Conservation (phyloP, 768 basidiomycete species). For the Nidularia pulvinata region DNA sequence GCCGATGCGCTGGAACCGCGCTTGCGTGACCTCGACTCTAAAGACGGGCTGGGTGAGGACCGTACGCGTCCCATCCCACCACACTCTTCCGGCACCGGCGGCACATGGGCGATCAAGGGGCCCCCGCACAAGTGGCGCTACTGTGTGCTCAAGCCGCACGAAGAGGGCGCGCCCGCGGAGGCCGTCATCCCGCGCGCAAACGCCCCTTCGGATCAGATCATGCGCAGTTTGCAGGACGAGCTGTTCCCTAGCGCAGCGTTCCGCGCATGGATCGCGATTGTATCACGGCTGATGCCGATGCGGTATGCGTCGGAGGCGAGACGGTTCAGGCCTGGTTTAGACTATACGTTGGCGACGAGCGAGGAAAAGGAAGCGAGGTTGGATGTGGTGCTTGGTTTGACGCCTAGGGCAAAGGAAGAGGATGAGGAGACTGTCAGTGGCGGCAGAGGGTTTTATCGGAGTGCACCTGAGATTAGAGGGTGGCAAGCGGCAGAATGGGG, state of each 20-base stretch:
- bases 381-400: conserved; percentile 87
- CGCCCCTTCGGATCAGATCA: conserved; percentile 52
- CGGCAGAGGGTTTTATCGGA: conserved; percentile 2
- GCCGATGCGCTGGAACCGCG: conserved; percentile 66
- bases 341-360: conserved; percentile 93
- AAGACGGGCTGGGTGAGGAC: conserved; percentile 59
- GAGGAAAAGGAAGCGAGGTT: conserved; percentile 80
- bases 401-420: conserved; percentile 53
- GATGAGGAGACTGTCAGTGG: conserved; percentile 19
- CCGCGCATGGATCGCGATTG: conserved; percentile 83
- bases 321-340: conserved; percentile 89
- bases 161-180: conserved; percentile 31
- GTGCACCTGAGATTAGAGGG: conserved; percentile 24
- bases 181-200: conserved; percentile 54
- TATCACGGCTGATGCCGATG: conserved; percentile 73
- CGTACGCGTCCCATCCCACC: conserved; percentile 58
- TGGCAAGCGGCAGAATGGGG: conserved; percentile 85
- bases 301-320: conserved; percentile 78
- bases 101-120: conserved; percentile 70
- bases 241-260: conserved; percentile 83
- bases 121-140: conserved; percentile 97
- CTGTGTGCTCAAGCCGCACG: conserved; percentile 55
- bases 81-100: conserved; percentile 62
- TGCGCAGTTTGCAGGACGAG: conserved; percentile 72
- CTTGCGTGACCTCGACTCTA: conserved; percentile 60